These are phyloP conservation scores for Fusarium sp. DNA, from an alignment of 2,329 filamentous ascomycete species.

Conservation along the genomic window DNA sequence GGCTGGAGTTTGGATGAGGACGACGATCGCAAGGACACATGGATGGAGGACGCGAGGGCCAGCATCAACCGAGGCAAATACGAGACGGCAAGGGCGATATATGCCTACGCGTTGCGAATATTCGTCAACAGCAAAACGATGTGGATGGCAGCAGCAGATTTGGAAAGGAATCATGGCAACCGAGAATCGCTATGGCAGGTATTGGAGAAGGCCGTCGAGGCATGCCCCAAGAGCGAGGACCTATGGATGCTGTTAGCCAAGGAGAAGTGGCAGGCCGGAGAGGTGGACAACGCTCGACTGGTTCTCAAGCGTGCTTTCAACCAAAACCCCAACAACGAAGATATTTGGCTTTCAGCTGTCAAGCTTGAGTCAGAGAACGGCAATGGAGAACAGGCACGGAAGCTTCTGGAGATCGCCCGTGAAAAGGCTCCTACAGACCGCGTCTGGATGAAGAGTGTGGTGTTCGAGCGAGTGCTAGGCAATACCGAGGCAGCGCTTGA, in stretches of 20 bases:
- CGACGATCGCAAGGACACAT: constrained; percentile 94
- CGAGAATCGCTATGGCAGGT: constrained; percentile 87
- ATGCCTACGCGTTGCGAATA: constrained; percentile 89
- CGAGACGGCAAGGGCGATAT: constrained; percentile 93
- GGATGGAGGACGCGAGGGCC: constrained; percentile 91
- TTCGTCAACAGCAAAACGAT: constrained; percentile 90
- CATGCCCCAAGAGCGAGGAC: constrained; percentile 90
- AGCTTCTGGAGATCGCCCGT: constrained; percentile 85
- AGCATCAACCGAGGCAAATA: constrained; percentile 87
- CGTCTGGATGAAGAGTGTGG: constrained; percentile 96
- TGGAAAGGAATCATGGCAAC: constrained; percentile 90
- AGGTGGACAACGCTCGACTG: constrained; percentile 87
- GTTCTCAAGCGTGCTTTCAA: constrained; percentile 93
- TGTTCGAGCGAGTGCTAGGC: constrained; percentile 89
- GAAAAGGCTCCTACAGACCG: constrained; percentile 93
- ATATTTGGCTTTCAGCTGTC: constrained; percentile 97
- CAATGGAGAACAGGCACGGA: constrained; percentile 84
- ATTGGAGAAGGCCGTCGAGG: constrained; percentile 93
- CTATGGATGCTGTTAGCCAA: constrained; percentile 97
- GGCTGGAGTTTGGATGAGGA: constrained; percentile 96
- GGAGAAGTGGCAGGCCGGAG: constrained; percentile 92
- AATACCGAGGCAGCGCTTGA: constrained; percentile 87
- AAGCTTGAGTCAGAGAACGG: constrained; percentile 94
- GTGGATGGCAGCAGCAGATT: constrained; percentile 91
- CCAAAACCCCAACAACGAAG: constrained; percentile 96